phyloP scores from a whole-genome alignment of 257 asterid species.

The Solanum clarkiae region DNA sequence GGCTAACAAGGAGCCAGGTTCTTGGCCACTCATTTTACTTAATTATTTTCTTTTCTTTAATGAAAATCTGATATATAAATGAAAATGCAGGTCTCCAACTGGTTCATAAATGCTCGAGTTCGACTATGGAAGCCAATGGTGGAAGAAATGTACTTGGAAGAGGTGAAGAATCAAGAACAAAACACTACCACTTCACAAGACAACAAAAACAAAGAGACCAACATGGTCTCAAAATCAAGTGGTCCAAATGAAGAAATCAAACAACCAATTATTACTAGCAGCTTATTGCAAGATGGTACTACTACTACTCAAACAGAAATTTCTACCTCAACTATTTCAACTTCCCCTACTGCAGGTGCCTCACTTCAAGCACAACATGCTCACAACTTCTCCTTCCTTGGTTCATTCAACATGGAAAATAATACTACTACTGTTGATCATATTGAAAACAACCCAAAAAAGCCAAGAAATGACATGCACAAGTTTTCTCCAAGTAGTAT shows the following conservation, averaged over 20 bases:
- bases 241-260: slow-evolving; percentile 4
- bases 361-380: background rate
- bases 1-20: slow-evolving; percentile 88
- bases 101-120: slow-evolving; percentile 85
- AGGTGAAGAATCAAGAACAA: slow-evolving; percentile 35
- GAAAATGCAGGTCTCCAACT: slow-evolving; percentile 56
- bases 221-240: slow-evolving; percentile 1
- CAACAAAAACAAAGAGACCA: slow-evolving; percentile 3
- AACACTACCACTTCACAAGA: background rate
- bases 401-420: slow-evolving; percentile 19
- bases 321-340: slow-evolving; percentile 4
- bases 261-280: background rate
- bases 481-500: slow-evolving; percentile 21
- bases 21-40: background rate
- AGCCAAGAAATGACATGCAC: slow-evolving; percentile 13
- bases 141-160: slow-evolving; percentile 74
- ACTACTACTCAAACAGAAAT: background rate
- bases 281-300: slow-evolving; percentile 7
- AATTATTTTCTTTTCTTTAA: background rate
- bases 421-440: background rate
- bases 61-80: background rate
- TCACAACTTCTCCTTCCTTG: slow-evolving; percentile 16
- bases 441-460: slow-evolving; percentile 15
- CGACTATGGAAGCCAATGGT: slow-evolving; percentile 90
- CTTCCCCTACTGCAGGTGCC: slow-evolving; percentile 1